Evolutionary conservation across 192 early-diverging fungal genomes (phyloP), one percentile per base, ranked within the genome.

Genomic region (Backusella macrospora): DNA sequence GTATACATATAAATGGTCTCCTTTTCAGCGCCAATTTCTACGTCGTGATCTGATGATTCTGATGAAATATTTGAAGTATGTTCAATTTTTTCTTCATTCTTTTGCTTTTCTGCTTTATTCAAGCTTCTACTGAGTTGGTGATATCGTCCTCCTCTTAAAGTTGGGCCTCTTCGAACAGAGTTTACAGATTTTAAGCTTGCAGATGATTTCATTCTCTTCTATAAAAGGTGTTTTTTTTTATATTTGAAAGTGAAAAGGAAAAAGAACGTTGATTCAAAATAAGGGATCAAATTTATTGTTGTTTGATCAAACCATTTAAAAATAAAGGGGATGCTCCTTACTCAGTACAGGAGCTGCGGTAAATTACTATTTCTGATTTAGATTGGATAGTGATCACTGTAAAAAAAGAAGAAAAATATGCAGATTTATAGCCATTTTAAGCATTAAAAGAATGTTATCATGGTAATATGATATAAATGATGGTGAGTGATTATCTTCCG

Each of bases 91-190:
- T 59, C 52, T 26, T 59, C 52, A 8, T 59, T 23, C 3, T 59
- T 21, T 59, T 59, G 7, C 4, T 59, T 59, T 59, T 59, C 52
- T 59, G 21, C 7, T 26, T 26, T 59, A 26, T 59, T 59, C 12
- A 59, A 4, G 12, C 49, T 48, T 26, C 69, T 48, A 38, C 18
- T 59, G 9, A 37, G 37, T 8, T 47, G 69, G 7, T 49, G 47
- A 39, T 49, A 71, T 6, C 69, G 47, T 59, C 72, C 73, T 12
- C 74, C 68, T 64, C 74, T 42, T 29, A 76, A 23, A 21, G 74
- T 76, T n/a, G 74, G 74, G n/a, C 74, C 74, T 34, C 74, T 68
- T 40, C 74, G 34, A 34, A 72, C 71, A 26, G 71, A 72, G 26
- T 14, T 47, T 26, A 49, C 26, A 37, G 47, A 71, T 29, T 12